Conservation (phyloP, 2,329 filamentous ascomycete species). For the Cordyceps cicadae region DNA sequence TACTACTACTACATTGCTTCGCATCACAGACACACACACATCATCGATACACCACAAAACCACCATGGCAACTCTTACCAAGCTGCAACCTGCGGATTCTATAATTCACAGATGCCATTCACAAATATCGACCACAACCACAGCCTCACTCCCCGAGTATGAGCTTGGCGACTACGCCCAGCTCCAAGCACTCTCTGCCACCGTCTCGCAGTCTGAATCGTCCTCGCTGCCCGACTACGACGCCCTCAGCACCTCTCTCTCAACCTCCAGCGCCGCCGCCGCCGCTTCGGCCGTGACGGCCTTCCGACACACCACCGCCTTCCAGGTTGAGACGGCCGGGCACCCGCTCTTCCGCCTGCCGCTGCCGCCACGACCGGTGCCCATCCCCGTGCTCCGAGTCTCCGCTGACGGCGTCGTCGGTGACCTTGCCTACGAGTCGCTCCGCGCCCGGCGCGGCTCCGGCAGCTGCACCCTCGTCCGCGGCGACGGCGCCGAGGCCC, state of each 20-base stretch:
- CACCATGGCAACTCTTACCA: constrained; percentile 14
- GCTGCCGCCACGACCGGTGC: constrained; percentile 25
- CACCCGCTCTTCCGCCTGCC: constrained; percentile 36
- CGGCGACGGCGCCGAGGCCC: constrained; percentile 24
- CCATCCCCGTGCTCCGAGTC: constrained; percentile 36
- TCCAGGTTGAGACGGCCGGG: constrained; percentile 43
- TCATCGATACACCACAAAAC: not conserved
- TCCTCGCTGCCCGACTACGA: constrained; percentile 17
- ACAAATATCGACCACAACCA: not conserved
- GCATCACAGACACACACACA: not conserved
- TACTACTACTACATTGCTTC: not conserved
- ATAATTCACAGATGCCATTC: not conserved
- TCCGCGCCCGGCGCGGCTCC: constrained; percentile 38
- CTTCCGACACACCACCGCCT: constrained; percentile 35
- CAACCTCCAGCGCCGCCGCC: not conserved
- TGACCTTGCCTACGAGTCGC: constrained; percentile 41
- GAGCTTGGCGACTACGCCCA: constrained; percentile 18
- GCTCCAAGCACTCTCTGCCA: constrained; percentile 18
- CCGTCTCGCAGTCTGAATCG: constrained; percentile 19
- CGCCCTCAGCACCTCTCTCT: constrained; percentile 1
- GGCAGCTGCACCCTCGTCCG: constrained; percentile 41
- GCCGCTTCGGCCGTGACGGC: constrained; percentile 8
- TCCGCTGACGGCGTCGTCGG: constrained; percentile 28
- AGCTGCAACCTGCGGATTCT: not conserved
- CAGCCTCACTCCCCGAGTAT: constrained; percentile 22